phyloP scores from a whole-genome alignment of 352 stramenopile species.

The Globisporangium emineosum region DNA sequence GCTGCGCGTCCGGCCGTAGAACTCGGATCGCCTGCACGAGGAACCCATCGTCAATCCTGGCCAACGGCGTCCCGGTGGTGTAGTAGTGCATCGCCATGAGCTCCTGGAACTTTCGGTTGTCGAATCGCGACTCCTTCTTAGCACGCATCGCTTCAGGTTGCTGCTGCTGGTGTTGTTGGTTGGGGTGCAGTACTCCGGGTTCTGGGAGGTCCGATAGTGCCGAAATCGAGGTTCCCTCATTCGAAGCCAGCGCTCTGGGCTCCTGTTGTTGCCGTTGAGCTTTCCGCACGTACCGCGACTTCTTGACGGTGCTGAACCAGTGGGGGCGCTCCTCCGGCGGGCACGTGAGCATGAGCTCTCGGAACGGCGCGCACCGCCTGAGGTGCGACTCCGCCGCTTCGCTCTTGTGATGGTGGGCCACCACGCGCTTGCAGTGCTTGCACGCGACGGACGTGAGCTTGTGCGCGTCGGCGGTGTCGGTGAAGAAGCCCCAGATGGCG shows the following conservation, averaged over 20 bases:
- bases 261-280: not conserved
- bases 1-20: no score
- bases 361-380: not conserved
- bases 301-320: not conserved
- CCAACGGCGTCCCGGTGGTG: not conserved
- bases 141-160: not conserved
- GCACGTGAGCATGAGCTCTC: not conserved
- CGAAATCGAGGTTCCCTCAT: not conserved
- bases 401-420: not conserved
- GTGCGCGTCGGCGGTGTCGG: not conserved
- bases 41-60: no score
- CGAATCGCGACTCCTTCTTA: not conserved
- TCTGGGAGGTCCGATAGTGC: not conserved
- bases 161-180: not conserved
- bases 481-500: not conserved
- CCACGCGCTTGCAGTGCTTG: not conserved
- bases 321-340: not conserved
- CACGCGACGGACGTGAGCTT: not conserved
- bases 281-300: not conserved
- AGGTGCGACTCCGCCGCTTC: not conserved
- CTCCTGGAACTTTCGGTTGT: not conserved
- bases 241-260: not conserved
- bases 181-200: no score
- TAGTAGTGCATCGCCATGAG: not conserved
- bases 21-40: no score